phyloP scores from a whole-genome alignment of 148 eudicot genomes.

The Hydrangea macrophylla region DNA sequence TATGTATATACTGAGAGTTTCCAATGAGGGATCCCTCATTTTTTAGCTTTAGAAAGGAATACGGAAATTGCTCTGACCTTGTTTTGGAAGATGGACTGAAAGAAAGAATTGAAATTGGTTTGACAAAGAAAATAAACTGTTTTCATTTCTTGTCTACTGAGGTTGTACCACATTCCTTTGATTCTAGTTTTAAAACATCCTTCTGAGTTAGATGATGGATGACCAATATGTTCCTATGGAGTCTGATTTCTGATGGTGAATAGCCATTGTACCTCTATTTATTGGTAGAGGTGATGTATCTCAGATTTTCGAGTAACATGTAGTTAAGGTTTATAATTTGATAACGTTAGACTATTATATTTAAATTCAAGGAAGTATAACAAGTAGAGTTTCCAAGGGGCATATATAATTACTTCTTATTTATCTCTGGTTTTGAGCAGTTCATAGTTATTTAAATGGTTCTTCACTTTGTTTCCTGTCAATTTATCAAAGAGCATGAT shows the following conservation, averaged over 20 bases:
- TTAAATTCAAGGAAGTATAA: background rate
- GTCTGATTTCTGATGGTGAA: background rate
- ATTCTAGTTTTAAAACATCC: background rate
- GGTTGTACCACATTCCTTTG: background rate
- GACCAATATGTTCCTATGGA: background rate
- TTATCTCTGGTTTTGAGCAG: background rate
- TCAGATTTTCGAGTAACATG: background rate
- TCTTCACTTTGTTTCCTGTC: background rate
- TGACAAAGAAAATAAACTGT: too few relatives aligned
- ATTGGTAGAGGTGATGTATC: background rate
- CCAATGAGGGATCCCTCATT: too few relatives aligned
- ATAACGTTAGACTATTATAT: too few relatives aligned
- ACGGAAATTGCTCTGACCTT: too few relatives aligned
- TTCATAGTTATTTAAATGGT: background rate
- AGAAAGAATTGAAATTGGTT: too few relatives aligned
- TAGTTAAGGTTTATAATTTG: background rate
- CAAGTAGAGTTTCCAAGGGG: background rate
- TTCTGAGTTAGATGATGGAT: constrained; percentile 1
- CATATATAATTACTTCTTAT: background rate
- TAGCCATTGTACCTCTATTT: constrained; percentile 1
- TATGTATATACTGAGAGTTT: too few relatives aligned
- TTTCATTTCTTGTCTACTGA: too few relatives aligned
- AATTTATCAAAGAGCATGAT: background rate
- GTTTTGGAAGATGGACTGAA: too few relatives aligned
- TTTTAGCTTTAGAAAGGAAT: too few relatives aligned